These are phyloP conservation scores for Chrysopogon serrulatus DNA, from an alignment of 176 grass and related monocot species.

Conservation along the genomic window DNA sequence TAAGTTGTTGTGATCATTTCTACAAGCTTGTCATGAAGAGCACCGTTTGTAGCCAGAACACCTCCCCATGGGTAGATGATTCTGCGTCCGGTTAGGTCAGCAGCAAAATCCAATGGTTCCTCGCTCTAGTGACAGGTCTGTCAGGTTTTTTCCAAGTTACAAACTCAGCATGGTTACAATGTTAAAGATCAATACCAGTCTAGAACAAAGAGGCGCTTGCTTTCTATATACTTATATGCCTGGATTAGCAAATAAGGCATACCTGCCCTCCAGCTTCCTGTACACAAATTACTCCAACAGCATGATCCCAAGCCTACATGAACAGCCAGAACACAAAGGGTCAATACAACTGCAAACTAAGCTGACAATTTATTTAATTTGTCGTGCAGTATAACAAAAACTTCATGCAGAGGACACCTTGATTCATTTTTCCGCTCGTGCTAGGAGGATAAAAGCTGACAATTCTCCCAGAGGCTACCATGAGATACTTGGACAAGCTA, in stretches of 20 bases:
- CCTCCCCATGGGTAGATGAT: slow-evolving; percentile 73
- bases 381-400: slow-evolving; percentile 1
- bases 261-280: no score
- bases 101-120: slow-evolving; percentile 53
- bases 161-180: not conserved
- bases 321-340: slow-evolving; percentile 4
- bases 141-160: slow-evolving; percentile 11
- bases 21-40: slow-evolving; percentile 53
- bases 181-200: not conserved
- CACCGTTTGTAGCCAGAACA: slow-evolving; percentile 67
- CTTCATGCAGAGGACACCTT: slow-evolving; percentile 52
- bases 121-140: slow-evolving; percentile 88
- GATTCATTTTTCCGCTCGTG: slow-evolving; percentile 57
- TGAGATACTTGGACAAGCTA: slow-evolving; percentile 90
- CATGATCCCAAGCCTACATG: slow-evolving; percentile 80
- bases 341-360: not conserved
- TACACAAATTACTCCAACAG: no score
- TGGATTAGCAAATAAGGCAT: not conserved
- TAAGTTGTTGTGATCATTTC: slow-evolving; percentile 64
- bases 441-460: slow-evolving; percentile 62
- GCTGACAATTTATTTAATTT: slow-evolving; percentile 14
- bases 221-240: no score
- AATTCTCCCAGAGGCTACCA: slow-evolving; percentile 77
- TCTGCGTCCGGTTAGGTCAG: slow-evolving; percentile 63
- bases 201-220: no score